Percentiles rank a stretch among this genome's conserved stretches.
Evolutionary conservation across 1,139 yeast genomes (phyloP).

Genomic region (Taphrina betulina): DNA sequence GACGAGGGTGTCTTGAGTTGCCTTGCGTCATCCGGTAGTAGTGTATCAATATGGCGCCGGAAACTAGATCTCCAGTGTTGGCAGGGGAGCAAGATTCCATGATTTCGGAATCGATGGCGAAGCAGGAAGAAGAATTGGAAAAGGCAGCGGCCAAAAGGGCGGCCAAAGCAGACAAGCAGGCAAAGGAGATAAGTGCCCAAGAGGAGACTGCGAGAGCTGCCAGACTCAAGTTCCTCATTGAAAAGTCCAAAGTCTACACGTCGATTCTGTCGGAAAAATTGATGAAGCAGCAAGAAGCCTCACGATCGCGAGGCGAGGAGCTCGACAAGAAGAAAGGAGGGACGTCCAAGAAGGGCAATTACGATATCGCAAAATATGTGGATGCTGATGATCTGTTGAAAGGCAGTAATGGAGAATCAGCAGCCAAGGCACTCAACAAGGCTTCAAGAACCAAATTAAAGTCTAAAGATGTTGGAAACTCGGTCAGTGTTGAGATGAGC

Average conservation of each 20-base stretch:
- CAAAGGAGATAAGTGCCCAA: conserved; percentile 8
- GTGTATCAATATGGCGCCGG: too few species aligned
- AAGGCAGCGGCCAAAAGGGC: conserved; percentile 9
- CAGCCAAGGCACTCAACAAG: conserved; percentile 39
- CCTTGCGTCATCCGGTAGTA: too few species aligned
- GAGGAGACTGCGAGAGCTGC: conserved; percentile 29
- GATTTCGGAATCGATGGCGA: conserved; percentile 22
- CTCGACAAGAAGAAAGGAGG: conserved; percentile 39
- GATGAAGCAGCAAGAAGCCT: conserved; percentile 47
- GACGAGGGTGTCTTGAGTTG: too few species aligned
- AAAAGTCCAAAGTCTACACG: conserved; percentile 80
- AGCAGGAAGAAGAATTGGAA: conserved; percentile 21
- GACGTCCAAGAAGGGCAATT: conserved; percentile 37
- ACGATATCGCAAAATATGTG: conserved; percentile 24
- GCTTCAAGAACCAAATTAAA: neutral
- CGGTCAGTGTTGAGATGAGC: too few species aligned
- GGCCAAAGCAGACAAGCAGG: conserved; percentile 17
- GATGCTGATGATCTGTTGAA: conserved; percentile 15
- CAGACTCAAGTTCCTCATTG: conserved; percentile 67
- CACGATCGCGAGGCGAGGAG: conserved; percentile 41
- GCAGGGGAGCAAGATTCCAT: too few species aligned
- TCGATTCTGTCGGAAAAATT: conserved; percentile 77
- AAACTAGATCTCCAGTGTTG: too few species aligned
- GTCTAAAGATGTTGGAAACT: neutral
- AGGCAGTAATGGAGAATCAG: conserved; percentile 12